Conservation (phyloP, 768 basidiomycete species). For the Calocera viscosa region DNA sequence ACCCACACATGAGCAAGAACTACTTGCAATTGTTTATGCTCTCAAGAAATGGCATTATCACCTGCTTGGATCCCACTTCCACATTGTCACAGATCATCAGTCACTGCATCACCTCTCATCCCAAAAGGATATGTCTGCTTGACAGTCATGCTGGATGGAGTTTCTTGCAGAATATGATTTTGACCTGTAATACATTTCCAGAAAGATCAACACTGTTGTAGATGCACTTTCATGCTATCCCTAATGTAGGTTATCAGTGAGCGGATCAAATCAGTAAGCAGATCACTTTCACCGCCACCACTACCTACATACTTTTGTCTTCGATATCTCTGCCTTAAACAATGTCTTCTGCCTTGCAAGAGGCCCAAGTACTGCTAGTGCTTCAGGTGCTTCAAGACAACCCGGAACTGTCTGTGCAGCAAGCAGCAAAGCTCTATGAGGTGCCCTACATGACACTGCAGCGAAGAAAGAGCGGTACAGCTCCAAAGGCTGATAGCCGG, state of each 20-base stretch:
- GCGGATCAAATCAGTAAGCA: background rate
- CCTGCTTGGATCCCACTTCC: slow-evolving; percentile 20
- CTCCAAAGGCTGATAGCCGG: too few species aligned
- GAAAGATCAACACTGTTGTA: slow-evolving; percentile 30
- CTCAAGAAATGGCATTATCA: slow-evolving; percentile 18
- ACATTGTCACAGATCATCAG: slow-evolving; percentile 30
- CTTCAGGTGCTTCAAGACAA: too few species aligned
- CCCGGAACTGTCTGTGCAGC: too few species aligned
- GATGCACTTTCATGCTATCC: slow-evolving; percentile 33
- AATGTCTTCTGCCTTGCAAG: too few species aligned
- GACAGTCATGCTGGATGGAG: slow-evolving; percentile 33
- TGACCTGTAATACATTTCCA: slow-evolving; percentile 29
- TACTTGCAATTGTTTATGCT: slow-evolving; percentile 29
- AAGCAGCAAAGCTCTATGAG: too few species aligned
- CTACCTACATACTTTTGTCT: too few species aligned
- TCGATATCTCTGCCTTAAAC: too few species aligned
- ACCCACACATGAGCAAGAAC: slow-evolving; percentile 31
- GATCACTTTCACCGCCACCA: background rate
- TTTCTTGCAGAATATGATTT: slow-evolving; percentile 27
- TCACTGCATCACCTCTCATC: slow-evolving; percentile 25
- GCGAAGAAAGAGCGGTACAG: too few species aligned
- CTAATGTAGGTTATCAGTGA: background rate
- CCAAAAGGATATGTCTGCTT: slow-evolving; percentile 26
- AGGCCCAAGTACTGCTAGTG: too few species aligned
- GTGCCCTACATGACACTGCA: too few species aligned